A percentile compares a stretch with the other conserved stretches of the same genome.
phyloP scores from a whole-genome alignment of 768 basidiomycete genomes.

The Hypholoma fasciculare region DNA sequence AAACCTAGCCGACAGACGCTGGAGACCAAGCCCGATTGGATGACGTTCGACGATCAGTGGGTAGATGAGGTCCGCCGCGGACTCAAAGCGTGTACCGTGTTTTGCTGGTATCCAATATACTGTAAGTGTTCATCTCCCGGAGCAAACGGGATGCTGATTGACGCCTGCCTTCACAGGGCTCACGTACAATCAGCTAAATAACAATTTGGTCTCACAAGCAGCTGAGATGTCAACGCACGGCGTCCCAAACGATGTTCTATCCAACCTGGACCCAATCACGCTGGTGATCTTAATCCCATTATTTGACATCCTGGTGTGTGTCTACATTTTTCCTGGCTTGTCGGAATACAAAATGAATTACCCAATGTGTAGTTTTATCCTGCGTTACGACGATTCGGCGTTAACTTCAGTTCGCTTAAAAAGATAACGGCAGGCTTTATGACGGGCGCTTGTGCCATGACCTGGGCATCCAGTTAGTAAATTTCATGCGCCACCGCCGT shows the following conservation, averaged over 20 bases:
- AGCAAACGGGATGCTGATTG: slow-evolving; percentile 15
- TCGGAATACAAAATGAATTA: neutral
- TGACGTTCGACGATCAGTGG: slow-evolving; percentile 78
- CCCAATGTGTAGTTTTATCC: slow-evolving; percentile 51
- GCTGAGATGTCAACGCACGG: slow-evolving; percentile 74
- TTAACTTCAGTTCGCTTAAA: slow-evolving; percentile 61
- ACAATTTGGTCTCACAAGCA: slow-evolving; percentile 78
- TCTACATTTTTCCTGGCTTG: neutral
- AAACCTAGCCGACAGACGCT: slow-evolving; percentile 56
- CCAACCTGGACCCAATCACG: slow-evolving; percentile 76
- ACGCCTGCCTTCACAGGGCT: slow-evolving; percentile 50
- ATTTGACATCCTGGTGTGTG: slow-evolving; percentile 22
- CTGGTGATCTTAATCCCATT: slow-evolving; percentile 73
- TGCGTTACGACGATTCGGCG: slow-evolving; percentile 44
- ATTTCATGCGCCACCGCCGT: neutral
- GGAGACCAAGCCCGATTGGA: slow-evolving; percentile 57
- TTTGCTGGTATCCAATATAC: slow-evolving; percentile 68
- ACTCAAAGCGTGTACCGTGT: slow-evolving; percentile 66
- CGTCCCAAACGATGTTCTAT: slow-evolving; percentile 74
- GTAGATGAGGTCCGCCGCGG: slow-evolving; percentile 76
- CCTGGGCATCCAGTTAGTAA: slow-evolving; percentile 57
- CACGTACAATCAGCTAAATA: slow-evolving; percentile 76
- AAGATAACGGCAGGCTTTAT: slow-evolving; percentile 59
- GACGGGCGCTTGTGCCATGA: slow-evolving; percentile 56
- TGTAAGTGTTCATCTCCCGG: slow-evolving; percentile 38